phyloP scores from a whole-genome alignment of 768 basidiomycete species.

The Rhodotorula graminis region DNA sequence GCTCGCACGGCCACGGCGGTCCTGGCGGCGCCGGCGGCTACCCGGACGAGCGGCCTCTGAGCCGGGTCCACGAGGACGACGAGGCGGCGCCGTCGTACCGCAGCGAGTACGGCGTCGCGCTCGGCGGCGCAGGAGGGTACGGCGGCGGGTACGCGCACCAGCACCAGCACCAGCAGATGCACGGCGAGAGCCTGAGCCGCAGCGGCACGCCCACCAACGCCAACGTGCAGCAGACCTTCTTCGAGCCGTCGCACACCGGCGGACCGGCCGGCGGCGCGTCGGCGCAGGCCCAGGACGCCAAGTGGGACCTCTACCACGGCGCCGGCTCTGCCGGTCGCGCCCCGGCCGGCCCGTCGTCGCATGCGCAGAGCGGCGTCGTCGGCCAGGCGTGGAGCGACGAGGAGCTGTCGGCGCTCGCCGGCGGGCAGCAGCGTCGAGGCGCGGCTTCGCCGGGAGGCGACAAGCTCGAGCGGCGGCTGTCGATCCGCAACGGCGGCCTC shows the following conservation, averaged over 20 bases:
- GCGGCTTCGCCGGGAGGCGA: background rate
- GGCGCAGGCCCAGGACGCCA: background rate
- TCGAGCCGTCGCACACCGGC: background rate
- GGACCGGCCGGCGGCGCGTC: background rate
- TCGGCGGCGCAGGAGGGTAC: no score
- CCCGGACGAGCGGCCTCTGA: slow-evolving; percentile 11
- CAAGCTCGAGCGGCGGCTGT: background rate
- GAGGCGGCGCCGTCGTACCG: background rate
- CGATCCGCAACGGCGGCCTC: slow-evolving; percentile 1
- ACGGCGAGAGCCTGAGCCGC: background rate
- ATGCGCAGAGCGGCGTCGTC: background rate
- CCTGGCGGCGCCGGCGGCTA: slow-evolving; percentile 9
- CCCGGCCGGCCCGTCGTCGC: background rate
- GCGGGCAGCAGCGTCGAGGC: background rate
- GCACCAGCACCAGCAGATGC: no score
- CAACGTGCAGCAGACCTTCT: slow-evolving; percentile 42
- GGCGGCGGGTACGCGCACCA: background rate
- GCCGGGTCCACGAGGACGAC: background rate
- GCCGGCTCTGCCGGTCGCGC: background rate
- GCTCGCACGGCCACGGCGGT: slow-evolving; percentile 3
- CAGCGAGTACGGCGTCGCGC: no score
- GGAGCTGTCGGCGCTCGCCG: background rate
- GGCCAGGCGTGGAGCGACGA: background rate
- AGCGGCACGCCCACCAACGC: slow-evolving; percentile 39
- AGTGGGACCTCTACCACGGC: background rate